A percentile compares a stretch with the other conserved stretches of the same genome.
Conservation (phyloP, 208 protist species). For the Wallacemonas sp. region DNA sequence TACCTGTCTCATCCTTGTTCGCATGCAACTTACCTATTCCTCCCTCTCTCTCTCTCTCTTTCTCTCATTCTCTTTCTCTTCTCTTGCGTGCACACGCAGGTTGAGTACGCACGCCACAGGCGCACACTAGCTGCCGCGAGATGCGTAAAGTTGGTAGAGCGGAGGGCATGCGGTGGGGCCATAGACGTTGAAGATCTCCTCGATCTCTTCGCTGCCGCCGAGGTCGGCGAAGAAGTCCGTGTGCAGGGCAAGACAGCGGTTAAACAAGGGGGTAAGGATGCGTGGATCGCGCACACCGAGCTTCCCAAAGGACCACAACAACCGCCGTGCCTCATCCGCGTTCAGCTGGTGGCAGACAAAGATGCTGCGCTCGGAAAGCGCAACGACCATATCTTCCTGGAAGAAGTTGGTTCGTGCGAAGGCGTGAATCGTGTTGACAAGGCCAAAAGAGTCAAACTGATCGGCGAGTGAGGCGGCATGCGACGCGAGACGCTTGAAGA, state of each 20-base stretch:
- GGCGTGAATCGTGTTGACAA: constrained; percentile 88
- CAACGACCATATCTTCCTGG: constrained; percentile 87
- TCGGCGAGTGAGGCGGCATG: constrained; percentile 87
- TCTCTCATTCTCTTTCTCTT: not conserved
- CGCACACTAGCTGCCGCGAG: constrained; percentile 46
- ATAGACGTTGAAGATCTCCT: constrained; percentile 90
- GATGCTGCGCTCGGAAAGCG: constrained; percentile 83
- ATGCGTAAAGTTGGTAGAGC: constrained; percentile 90
- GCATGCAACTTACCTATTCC: not conserved
- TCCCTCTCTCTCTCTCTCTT: not conserved
- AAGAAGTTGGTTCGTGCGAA: constrained; percentile 89
- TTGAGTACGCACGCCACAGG: too few species aligned
- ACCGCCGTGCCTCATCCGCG: constrained; percentile 69
- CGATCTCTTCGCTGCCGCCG: constrained; percentile 88
- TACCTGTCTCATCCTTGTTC: not conserved
- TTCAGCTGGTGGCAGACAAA: constrained; percentile 83
- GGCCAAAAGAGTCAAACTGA: constrained; percentile 72
- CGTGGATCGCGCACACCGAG: constrained; percentile 85
- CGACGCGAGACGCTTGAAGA: constrained; percentile 87
- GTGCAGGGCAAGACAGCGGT: constrained; percentile 86
- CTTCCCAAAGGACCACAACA: constrained; percentile 89
- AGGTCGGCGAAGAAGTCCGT: constrained; percentile 90
- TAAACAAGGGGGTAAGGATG: constrained; percentile 81
- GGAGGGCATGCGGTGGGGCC: constrained; percentile 81
- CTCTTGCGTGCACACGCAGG: too few species aligned